phyloP scores from a whole-genome alignment of 768 basidiomycete species.

The Rubroboletus pulcherrimus region DNA sequence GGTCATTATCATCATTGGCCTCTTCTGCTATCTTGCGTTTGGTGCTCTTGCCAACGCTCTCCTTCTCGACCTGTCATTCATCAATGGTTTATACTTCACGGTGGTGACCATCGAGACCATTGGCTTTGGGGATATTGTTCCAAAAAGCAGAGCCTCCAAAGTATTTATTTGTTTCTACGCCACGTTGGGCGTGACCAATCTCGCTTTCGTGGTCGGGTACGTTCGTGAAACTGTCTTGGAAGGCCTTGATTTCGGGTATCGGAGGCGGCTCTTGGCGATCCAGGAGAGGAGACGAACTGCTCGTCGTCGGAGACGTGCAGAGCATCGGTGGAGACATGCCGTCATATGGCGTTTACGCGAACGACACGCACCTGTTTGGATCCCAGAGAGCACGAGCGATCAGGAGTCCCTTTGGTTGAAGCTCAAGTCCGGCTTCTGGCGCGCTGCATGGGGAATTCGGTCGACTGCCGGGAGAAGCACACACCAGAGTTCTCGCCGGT shows the following conservation, averaged over 20 bases:
- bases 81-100: conserved; percentile 76
- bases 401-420: conserved; percentile 7
- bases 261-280: conserved; percentile 47
- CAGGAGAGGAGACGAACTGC: conserved; percentile 43
- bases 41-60: conserved; percentile 61
- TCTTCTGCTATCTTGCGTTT: conserved; percentile 70
- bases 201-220: conserved; percentile 61
- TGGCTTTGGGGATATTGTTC: conserved; percentile 74
- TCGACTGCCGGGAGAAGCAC: conserved; percentile 1
- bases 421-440: conserved; percentile 8
- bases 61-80: conserved; percentile 52
- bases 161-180: conserved; percentile 59
- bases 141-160: conserved; percentile 47
- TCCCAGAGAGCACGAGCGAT: conserved; percentile 33
- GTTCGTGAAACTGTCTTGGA: conserved; percentile 73
- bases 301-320: conserved; percentile 42
- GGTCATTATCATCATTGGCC: conserved; percentile 72
- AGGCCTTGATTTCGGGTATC: conserved; percentile 62
- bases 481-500: conserved; percentile 22
- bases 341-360: conserved; percentile 61
- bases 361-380: conserved; percentile 49
- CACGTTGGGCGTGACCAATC: conserved; percentile 56
- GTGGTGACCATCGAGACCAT: conserved; percentile 70
- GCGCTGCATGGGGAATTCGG: conserved; percentile 6
- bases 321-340: conserved; percentile 55